Evolutionary conservation across 1,284 basidiomycete genomes (phyloP), one percentile per base, ranked within the genome.

Genomic region (Cystobasidium slooffiae): DNA sequence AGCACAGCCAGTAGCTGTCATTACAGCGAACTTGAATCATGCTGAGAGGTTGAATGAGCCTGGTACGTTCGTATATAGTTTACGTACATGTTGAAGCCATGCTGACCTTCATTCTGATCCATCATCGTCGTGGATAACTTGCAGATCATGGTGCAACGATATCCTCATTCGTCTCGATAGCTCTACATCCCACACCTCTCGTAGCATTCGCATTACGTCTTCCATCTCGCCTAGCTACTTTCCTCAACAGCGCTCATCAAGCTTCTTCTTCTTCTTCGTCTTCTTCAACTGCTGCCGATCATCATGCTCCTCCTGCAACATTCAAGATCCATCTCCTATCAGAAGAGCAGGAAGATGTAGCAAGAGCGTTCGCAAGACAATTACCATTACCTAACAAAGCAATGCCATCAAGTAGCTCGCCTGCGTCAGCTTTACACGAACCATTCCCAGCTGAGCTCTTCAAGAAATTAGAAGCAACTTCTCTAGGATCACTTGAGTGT

Each of bases 91-190:
- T 53, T n/a, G 20, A 16, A 41, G 47, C 16, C 24, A n/a, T 31
- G 37, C 37, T 31, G 18, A 24, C 20, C 49, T 31, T 20, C 18
- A n/a, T 16, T 5, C 4, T 43, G 31, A n/a, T 65, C n/a, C 14
- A 14, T 20, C 37, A 24, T 16, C 10, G 9, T n/a, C 41, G 18
- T 68, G 18, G 22, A 3, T n/a, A 16, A 18, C 16, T 61, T 31
- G 70, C 72, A 70, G 83, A 82, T 68, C 93, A 96, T 82, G 94
- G 94, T 76, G 92, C 93, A 52, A 96, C 94, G 0, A 85, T 97
- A 52, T 95, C 94, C 6, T 95, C 93, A 0, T 93, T 96, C 81
- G 89, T 92, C 37, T 93, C 92, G n/a, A 88, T 96, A 78, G 88
- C 93, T 0, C 87, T 97, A 84, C 88, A 92, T 78, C 94, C 94